Conservation (phyloP, 2,329 filamentous ascomycete genomes). For the Corynespora cassiicola region DNA sequence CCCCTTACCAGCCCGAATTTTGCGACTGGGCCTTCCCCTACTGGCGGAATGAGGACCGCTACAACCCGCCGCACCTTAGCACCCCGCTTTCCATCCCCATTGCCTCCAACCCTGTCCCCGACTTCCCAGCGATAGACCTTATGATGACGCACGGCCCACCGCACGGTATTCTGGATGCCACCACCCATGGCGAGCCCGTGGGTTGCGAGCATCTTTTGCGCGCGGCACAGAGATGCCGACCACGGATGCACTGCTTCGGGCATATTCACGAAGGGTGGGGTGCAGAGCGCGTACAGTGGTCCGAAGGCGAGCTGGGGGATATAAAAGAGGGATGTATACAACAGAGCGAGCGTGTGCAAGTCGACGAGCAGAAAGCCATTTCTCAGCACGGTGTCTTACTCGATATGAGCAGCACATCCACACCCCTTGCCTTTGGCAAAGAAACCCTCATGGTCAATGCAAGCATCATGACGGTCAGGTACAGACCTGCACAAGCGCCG, state of each 20-base stretch:
- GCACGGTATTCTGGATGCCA: constrained; percentile 56
- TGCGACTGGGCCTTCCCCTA: constrained; percentile 64
- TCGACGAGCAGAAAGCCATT: constrained; percentile 32
- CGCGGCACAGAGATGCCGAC: constrained; percentile 58
- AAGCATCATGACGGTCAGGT: constrained; percentile 59
- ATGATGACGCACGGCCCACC: constrained; percentile 69
- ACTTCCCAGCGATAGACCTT: constrained; percentile 58
- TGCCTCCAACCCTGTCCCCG: constrained; percentile 50
- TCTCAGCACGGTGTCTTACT: constrained; percentile 30
- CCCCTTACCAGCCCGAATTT: constrained; percentile 63
- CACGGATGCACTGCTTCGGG: constrained; percentile 66
- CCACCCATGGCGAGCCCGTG: constrained; percentile 42
- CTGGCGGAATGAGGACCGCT: constrained; percentile 57
- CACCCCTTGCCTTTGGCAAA: constrained; percentile 50
- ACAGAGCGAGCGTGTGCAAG: constrained; percentile 15
- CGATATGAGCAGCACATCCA: too few species aligned
- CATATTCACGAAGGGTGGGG: constrained; percentile 65
- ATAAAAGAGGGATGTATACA: constrained; percentile 26
- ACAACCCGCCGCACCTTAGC: constrained; percentile 49
- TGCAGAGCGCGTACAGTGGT: constrained; percentile 47
- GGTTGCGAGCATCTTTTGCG: constrained; percentile 63
- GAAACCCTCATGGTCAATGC: constrained; percentile 67
- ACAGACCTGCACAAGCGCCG: constrained; percentile 58
- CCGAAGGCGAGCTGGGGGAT: constrained; percentile 25
- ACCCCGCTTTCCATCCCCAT: constrained; percentile 33